A percentile compares a stretch with the other conserved stretches of the same genome.
These are phyloP conservation scores for Pseudocercospora fijiensis DNA, from an alignment of 2,329 filamentous ascomycete species.

Conservation along the genomic window DNA sequence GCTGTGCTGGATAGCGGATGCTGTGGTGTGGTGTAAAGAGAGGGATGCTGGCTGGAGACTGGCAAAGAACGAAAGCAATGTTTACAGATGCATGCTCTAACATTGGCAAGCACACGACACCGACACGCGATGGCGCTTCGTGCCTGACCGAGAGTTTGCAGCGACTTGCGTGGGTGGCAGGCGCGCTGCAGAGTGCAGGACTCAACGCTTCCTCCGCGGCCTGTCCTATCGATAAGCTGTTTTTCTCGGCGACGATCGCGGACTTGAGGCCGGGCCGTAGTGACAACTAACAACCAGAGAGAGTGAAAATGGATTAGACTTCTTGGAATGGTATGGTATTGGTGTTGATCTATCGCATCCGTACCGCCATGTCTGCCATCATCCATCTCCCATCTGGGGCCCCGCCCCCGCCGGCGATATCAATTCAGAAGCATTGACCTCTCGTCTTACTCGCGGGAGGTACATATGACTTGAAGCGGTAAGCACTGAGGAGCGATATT, in stretches of 20 bases:
- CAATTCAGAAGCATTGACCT: too few relatives aligned
- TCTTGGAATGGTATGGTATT: too few relatives aligned
- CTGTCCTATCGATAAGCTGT: background rate
- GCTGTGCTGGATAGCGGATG: background rate
- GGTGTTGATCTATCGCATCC: too few relatives aligned
- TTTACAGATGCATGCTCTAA: background rate
- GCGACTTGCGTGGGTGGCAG: background rate
- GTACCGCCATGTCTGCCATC: too few relatives aligned
- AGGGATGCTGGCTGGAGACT: background rate
- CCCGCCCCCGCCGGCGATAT: too few relatives aligned
- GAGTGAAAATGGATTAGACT: too few relatives aligned
- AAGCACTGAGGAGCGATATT: background rate
- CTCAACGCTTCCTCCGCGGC: background rate
- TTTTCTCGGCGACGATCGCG: background rate
- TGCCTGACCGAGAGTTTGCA: conserved; percentile 2
- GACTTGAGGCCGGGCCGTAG: background rate
- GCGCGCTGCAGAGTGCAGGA: background rate
- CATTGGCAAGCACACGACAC: background rate
- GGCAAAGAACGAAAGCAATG: background rate
- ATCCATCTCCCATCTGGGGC: too few relatives aligned
- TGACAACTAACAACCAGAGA: background rate
- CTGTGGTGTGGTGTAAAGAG: background rate
- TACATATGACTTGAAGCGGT: background rate
- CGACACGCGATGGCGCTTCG: background rate
- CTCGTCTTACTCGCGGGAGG: too few relatives aligned